phyloP scores from a whole-genome alignment of 768 basidiomycete species.

The Lactarius pseudohatsudake region DNA sequence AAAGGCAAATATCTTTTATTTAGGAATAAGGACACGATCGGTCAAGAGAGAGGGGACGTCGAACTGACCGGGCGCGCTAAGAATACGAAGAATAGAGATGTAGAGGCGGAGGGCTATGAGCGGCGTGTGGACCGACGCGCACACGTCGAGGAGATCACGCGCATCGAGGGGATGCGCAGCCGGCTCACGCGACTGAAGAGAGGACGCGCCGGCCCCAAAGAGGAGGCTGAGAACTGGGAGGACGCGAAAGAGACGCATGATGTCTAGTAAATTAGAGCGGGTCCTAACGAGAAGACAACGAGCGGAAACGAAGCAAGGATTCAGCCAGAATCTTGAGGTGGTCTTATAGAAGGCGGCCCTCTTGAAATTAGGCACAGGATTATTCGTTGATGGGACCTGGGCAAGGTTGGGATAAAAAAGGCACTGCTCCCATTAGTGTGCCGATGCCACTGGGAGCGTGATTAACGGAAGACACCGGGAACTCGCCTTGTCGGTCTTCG shows the following conservation, averaged over 20 bases:
- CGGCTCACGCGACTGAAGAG: constrained; percentile 8
- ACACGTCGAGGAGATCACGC: constrained; percentile 40
- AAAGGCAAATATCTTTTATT: constrained; percentile 44
- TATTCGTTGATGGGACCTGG: not conserved
- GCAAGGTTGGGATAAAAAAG: not conserved
- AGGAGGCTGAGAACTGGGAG: constrained; percentile 13
- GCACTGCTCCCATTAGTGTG: not conserved
- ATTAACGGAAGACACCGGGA: not conserved
- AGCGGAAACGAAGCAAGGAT: not conserved
- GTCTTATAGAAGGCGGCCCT: not conserved
- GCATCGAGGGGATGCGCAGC: constrained; percentile 15
- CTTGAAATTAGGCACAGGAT: not conserved
- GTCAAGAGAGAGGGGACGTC: not conserved
- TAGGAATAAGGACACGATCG: not conserved
- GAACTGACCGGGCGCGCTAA: no score
- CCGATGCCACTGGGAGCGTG: not conserved
- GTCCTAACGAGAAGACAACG: not conserved
- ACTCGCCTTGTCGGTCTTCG: not conserved
- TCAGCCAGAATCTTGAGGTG: not conserved
- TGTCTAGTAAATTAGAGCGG: no score
- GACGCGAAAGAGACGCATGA: constrained; percentile 22
- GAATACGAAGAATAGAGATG: no score
- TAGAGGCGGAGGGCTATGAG: no score
- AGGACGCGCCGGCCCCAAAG: constrained; percentile 15
- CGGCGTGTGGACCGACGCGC: constrained; percentile 39